Base-by-base conservation (phyloP, 1,139 yeast species). In the Zygotorulaspora mrakii region DNA sequence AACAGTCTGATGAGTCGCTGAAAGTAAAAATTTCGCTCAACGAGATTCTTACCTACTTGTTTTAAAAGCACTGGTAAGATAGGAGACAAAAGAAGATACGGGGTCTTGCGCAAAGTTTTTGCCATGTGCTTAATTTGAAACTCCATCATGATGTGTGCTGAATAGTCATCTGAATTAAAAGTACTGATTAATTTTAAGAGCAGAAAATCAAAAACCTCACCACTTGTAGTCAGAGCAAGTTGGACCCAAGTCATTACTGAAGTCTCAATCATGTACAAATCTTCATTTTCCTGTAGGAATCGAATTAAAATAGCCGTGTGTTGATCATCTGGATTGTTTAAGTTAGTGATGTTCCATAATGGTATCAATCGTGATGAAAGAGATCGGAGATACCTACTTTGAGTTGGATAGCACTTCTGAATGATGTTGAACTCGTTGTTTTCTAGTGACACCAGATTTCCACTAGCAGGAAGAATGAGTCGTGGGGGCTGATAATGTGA, bases 51-150 rank as follows among this genome's bases (percentile, higher is more conserved):
- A 1, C 86, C 79, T 11, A 86, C 69, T 34, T 75, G 71, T 38
- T 79, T 74, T 28, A 91, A 75, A n/a, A 88, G 69, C 36, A 83
- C 74, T 1, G 94, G 85, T 55, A 91, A 71, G 49, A 78, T 84
- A 0, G 96, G 95, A 3, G 87, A 76, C 24, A 88, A 65, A 12
- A 91, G 62, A 54, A 83, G 85, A 66, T 81, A 79, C 0, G 87
- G 80, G 1, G 84, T 73, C 21, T 76, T 58, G 1, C 66, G 58
- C 43, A 70, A 68, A 1, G 69, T 62, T 13, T 63, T 59, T 0
- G 81, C 72, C 29, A 62, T 47, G 28, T 53, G 50, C 23, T 53
- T 50, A 4, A 64, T 49, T 43, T 62, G 62, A 23, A 54, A 56
- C 3, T 54, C 52, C 57, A 58, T 54, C 58, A 57, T 54, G 24